A percentile compares a stretch with the other conserved stretches of the same genome.
Conservation (phyloP, 2,329 filamentous ascomycete species). For the Thermothelomyces thermophilus region DNA sequence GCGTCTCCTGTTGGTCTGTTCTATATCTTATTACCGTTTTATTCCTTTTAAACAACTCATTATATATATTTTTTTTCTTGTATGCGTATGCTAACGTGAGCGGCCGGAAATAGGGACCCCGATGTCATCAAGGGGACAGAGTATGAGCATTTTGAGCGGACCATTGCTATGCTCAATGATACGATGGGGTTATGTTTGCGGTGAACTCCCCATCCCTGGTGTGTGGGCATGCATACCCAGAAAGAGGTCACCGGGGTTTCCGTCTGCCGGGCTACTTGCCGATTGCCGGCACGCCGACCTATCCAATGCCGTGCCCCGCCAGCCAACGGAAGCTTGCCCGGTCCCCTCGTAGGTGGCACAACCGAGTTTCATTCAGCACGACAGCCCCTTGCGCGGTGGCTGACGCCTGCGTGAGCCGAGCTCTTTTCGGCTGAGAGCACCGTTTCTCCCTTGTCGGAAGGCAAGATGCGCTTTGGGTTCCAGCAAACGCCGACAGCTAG, state of each 20-base stretch:
- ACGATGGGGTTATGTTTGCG: conserved; percentile 61
- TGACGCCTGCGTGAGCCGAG: conserved; percentile 11
- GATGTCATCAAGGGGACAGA: conserved; percentile 28
- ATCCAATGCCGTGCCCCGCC: background rate
- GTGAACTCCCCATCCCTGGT: conserved; percentile 31
- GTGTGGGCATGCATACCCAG: too few relatives aligned
- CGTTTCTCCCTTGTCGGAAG: background rate
- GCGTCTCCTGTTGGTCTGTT: background rate
- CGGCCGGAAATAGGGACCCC: conserved; percentile 11
- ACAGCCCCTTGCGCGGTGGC: background rate
- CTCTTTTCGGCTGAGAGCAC: background rate
- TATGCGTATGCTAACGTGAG: conserved; percentile 1
- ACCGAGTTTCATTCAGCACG: background rate
- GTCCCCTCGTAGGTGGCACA: background rate
- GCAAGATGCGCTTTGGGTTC: background rate
- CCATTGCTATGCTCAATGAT: conserved; percentile 66
- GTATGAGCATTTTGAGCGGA: conserved; percentile 61
- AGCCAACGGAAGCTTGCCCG: background rate
- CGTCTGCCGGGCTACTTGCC: background rate
- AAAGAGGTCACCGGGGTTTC: too few relatives aligned
- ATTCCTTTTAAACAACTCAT: background rate
- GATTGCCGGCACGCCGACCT: background rate
- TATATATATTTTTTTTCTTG: background rate
- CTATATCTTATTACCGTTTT: background rate
- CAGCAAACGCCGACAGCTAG: too few relatives aligned